A percentile compares a stretch with the other conserved stretches of the same genome.
Evolutionary conservation across 2,329 filamentous ascomycete genomes (phyloP).

Genomic region (Thielaviopsis musarum): DNA sequence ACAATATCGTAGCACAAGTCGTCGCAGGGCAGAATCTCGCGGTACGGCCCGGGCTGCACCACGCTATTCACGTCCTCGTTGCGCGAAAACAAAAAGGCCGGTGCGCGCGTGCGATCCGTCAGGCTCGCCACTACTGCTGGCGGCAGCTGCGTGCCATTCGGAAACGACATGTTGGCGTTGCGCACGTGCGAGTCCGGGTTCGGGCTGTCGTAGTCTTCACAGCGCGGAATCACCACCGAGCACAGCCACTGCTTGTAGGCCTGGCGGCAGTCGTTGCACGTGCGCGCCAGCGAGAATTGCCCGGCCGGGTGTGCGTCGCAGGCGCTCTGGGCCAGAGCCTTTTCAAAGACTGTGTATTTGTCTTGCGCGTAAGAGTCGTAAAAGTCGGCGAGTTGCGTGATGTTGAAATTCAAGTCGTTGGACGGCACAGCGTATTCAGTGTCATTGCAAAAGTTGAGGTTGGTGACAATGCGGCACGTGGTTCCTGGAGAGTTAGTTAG

Average conservation of each 20-base stretch:
- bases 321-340: slow-evolving; percentile 65
- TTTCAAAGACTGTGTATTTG: slow-evolving; percentile 64
- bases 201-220: slow-evolving; percentile 57
- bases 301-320: slow-evolving; percentile 62
- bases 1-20: slow-evolving; percentile 79
- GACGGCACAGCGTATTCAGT: slow-evolving; percentile 84
- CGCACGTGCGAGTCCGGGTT: slow-evolving; percentile 34
- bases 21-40: slow-evolving; percentile 76
- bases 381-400: slow-evolving; percentile 43
- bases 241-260: slow-evolving; percentile 95
- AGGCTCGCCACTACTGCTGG: slow-evolving; percentile 17
- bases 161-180: slow-evolving; percentile 53
- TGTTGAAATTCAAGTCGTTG: slow-evolving; percentile 47
- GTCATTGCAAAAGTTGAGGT: slow-evolving; percentile 76
- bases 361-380: slow-evolving; percentile 62
- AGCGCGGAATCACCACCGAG: slow-evolving; percentile 80
- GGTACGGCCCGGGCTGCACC: slow-evolving; percentile 76
- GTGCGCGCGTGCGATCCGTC: slow-evolving; percentile 18
- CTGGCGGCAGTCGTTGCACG: slow-evolving; percentile 55
- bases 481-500: slow-evolving; percentile 31
- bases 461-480: slow-evolving; percentile 73
- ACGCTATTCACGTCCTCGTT: slow-evolving; percentile 54
- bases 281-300: slow-evolving; percentile 64
- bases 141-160: slow-evolving; percentile 45
- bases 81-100: slow-evolving; percentile 36